Evolutionary conservation across 805 yeast genomes (phyloP).

Genomic region (Candida incommunis): DNA sequence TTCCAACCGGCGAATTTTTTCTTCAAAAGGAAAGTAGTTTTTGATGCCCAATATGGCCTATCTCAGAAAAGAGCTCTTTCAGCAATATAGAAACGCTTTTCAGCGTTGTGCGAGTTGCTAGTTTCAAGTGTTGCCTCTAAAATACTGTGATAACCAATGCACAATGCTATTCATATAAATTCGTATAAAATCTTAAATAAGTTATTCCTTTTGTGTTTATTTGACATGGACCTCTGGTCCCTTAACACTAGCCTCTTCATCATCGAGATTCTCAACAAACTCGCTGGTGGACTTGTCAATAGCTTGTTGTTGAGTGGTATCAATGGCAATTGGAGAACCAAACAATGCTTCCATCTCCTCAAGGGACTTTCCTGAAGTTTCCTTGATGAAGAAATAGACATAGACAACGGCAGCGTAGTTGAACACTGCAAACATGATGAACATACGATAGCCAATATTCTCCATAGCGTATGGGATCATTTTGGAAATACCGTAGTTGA

Average conservation of each 20-base stretch:
- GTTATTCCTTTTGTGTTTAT: no score
- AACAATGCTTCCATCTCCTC: constrained; percentile 64
- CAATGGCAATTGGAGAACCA: constrained; percentile 11
- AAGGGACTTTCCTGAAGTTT: constrained; percentile 62
- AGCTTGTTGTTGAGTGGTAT: constrained; percentile 3
- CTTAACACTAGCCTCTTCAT: neutral
- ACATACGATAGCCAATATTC: constrained; percentile 7
- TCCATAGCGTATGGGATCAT: constrained; percentile 8
- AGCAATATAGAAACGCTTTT: no score
- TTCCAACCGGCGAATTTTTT: no score
- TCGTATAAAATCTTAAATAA: no score
- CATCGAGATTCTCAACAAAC: neutral
- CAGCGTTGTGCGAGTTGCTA: no score
- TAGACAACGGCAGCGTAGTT: constrained; percentile 20
- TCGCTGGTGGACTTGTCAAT: neutral
- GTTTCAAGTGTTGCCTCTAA: no score
- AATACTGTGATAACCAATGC: no score
- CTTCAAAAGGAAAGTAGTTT: no score
- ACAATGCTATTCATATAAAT: no score
- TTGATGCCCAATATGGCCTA: no score
- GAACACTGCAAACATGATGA: constrained; percentile 37
- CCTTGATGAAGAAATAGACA: constrained; percentile 54
- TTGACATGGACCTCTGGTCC: no score
- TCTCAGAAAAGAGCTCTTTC: no score
- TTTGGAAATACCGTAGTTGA: constrained; percentile 36